phyloP scores from a whole-genome alignment of 208 protist genomes.

The Naegleria lovaniensis region DNA sequence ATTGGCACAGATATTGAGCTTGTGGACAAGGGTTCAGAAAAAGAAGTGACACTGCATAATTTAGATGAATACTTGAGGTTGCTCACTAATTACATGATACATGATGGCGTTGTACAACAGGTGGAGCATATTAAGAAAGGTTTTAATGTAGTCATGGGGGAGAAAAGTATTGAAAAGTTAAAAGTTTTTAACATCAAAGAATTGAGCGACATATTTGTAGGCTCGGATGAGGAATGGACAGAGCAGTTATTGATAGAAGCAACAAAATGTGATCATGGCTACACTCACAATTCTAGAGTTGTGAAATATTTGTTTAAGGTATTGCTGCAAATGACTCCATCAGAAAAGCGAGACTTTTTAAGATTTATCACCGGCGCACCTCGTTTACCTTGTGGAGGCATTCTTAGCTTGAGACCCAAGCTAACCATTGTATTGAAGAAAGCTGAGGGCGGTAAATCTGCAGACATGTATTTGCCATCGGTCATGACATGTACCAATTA shows the following conservation, averaged over 20 bases:
- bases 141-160: background rate
- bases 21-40: background rate
- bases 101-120: conserved; percentile 7
- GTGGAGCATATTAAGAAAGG: background rate
- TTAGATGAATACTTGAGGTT: background rate
- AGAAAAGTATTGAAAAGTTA: background rate
- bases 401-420: conserved; percentile 59
- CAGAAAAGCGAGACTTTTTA: conserved; percentile 69
- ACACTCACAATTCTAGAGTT: background rate
- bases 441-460: conserved; percentile 44
- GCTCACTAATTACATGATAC: background rate
- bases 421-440: conserved; percentile 80
- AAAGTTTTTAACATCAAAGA: background rate
- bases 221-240: background rate
- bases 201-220: background rate
- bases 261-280: conserved; percentile 24
- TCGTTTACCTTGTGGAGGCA: conserved; percentile 68
- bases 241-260: background rate
- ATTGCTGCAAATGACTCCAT: conserved; percentile 43
- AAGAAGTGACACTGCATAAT: background rate
- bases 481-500: conserved; percentile 88
- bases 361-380: conserved; percentile 75
- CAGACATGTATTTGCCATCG: conserved; percentile 62
- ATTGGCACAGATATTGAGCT: conserved; percentile 63
- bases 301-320: background rate